Base-by-base conservation (phyloP, 257 asterid species). In the Solanum gandarillasii region DNA sequence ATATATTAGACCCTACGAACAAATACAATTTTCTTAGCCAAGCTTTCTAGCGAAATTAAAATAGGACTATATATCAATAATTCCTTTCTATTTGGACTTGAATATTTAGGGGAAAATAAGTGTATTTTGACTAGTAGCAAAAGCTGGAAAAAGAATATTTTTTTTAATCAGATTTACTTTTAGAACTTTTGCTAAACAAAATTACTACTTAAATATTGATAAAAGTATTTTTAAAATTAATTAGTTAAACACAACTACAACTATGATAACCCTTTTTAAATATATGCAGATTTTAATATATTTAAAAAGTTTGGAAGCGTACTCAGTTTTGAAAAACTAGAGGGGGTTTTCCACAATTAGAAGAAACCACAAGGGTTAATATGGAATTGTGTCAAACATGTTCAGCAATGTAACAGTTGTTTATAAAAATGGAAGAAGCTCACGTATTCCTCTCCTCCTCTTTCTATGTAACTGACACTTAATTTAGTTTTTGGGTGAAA, bases 381-480 rank as follows among this genome's bases (percentile, higher is more conserved):
- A 16, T 48, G 31, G 29, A 48, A 18, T 48, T 82, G 0, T 48
- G 5, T 1, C 5, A 13, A 84, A 65, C 38, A 23, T 85, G 34
- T 70, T 88, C 25, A 23, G 48, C 25, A 7, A 89, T 52, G 87
- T 78, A 87, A 38, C 38, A 79, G 72, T 60, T 12, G 58, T 34
- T 41, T 41, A 62, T 84, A 71, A 84, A 16, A 34, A 68, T 67
- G 35, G 29, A 5, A 41, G 48, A 84, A 58, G 83, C 6, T 29
- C 21, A 82, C 52, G 83, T 21, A 82, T 48, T 82, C 29, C 25
- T 82, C 70, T 9, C 9, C 68, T 70, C 78, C n/a, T 71, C n/a
- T 46, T 52, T 6, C n/a, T 48, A 79, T 83, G 88, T 67, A 90
- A 39, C 91, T 82, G 92, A 85, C 93, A 87, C n/a, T n/a, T n/a